Conservation (phyloP, 75 land plant species). For the Pinus tabuliformis region DNA sequence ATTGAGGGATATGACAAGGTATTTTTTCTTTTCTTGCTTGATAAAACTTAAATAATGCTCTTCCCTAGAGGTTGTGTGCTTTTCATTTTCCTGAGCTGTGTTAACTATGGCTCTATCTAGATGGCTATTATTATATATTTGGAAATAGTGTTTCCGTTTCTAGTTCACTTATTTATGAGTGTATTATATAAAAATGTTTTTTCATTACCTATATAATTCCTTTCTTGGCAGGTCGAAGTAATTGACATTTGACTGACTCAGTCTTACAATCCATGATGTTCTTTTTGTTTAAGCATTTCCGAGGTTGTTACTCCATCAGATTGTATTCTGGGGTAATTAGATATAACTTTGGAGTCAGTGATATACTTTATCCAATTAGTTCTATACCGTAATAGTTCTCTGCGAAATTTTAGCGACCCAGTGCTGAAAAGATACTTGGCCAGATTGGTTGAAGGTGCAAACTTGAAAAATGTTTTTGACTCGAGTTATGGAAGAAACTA, state of each 20-base stretch:
- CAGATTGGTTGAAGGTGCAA: not conserved
- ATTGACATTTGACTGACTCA: too few relatives aligned
- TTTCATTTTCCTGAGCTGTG: not conserved
- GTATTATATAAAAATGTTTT: not conserved
- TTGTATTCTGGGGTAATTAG: not conserved
- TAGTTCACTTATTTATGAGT: not conserved
- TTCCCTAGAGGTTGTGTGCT: not conserved
- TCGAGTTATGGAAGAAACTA: not conserved
- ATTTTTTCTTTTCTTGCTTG: slow-evolving; percentile 9
- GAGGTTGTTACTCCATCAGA: not conserved
- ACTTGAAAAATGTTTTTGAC: not conserved
- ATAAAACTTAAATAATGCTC: too few relatives aligned
- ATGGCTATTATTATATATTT: not conserved
- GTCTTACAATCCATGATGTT: not conserved
- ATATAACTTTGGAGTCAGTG: not conserved
- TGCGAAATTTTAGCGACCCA: not conserved
- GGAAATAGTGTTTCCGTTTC: not conserved
- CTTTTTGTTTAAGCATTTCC: not conserved
- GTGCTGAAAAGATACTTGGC: not conserved
- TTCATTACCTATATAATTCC: too few relatives aligned
- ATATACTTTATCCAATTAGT: not conserved
- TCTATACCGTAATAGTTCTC: not conserved
- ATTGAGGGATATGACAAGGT: slow-evolving; percentile 92
- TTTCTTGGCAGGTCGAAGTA: too few relatives aligned
- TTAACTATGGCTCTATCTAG: not conserved